Conservation (phyloP, 257 asterid species). For the Oldenlandia corymbosa region DNA sequence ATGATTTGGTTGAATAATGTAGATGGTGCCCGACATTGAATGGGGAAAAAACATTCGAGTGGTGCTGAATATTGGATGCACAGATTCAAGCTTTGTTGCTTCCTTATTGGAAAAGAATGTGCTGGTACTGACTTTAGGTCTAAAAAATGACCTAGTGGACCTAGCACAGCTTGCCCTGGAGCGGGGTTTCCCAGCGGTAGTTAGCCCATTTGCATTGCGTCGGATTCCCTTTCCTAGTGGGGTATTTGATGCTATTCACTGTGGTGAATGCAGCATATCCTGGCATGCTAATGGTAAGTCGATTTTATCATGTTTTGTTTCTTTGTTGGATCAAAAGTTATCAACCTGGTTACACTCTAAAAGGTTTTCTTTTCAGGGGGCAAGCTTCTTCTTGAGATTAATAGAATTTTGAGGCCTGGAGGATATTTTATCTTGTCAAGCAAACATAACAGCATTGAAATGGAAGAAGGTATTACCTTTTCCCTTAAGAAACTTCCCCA, state of each 20-base stretch:
- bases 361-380: slow-evolving; percentile 56
- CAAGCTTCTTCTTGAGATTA: slow-evolving; percentile 81
- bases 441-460: slow-evolving; percentile 69
- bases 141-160: slow-evolving; percentile 83
- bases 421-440: slow-evolving; percentile 85
- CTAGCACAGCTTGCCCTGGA: slow-evolving; percentile 83
- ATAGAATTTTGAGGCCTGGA: slow-evolving; percentile 90
- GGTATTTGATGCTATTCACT: slow-evolving; percentile 83
- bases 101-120: slow-evolving; percentile 70
- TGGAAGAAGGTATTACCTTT: slow-evolving; percentile 71
- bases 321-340: slow-evolving; percentile 13
- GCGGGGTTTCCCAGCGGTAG: slow-evolving; percentile 88
- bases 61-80: slow-evolving; percentile 82
- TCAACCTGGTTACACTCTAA: not conserved
- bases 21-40: slow-evolving; percentile 98
- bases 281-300: slow-evolving; percentile 85
- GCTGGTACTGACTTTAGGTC: slow-evolving; percentile 68
- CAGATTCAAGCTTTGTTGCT: slow-evolving; percentile 77
- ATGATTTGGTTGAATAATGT: slow-evolving; percentile 29
- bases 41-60: slow-evolving; percentile 93
- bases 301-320: slow-evolving; percentile 14
- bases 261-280: slow-evolving; percentile 65
- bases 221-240: slow-evolving; percentile 95
- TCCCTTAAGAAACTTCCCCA: slow-evolving; percentile 5
- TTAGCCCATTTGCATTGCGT: slow-evolving; percentile 63